phyloP scores from a whole-genome alignment of 495 filamentous ascomycete species.

The Chaetomium cochliodes region DNA sequence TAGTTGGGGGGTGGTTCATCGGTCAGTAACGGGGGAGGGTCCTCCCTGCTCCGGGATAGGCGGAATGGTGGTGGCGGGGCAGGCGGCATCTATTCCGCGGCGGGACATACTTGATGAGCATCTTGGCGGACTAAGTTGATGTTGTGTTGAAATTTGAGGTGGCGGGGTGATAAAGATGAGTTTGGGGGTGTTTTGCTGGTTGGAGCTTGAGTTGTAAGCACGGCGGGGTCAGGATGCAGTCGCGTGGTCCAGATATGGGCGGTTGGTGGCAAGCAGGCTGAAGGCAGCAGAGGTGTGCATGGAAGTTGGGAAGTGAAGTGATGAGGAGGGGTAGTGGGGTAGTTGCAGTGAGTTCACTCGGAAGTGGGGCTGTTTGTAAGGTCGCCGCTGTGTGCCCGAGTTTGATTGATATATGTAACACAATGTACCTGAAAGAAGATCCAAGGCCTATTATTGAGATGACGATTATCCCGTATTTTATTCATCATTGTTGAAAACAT shows the following conservation, averaged over 20 bases:
- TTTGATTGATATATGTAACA: no score
- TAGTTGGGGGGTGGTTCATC: neutral
- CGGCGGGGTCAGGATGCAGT: neutral
- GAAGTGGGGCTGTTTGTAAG: neutral
- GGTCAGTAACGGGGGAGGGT: neutral
- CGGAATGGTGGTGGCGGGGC: no score
- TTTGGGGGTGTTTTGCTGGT: neutral
- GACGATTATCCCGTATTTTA: no score
- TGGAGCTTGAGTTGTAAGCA: no score
- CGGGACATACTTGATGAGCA: slow-evolving; percentile 27
- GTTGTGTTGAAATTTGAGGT: neutral
- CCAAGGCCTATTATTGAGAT: no score
- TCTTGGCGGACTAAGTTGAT: slow-evolving; percentile 12
- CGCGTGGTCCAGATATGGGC: neutral
- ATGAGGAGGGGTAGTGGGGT: slow-evolving; percentile 13
- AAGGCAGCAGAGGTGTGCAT: slow-evolving; percentile 14
- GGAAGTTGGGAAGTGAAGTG: neutral
- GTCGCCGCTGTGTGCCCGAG: no score
- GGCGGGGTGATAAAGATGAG: neutral
- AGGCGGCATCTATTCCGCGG: no score
- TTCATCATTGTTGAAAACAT: no score
- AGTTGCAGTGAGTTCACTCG: neutral
- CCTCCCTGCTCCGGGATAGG: no score
- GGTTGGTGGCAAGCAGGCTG: neutral
- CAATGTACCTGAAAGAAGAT: no score